Percentiles rank a stretch among this genome's conserved stretches.
phyloP scores from a whole-genome alignment of 306 rosid species.

The Oxytropis ochrocephala region DNA sequence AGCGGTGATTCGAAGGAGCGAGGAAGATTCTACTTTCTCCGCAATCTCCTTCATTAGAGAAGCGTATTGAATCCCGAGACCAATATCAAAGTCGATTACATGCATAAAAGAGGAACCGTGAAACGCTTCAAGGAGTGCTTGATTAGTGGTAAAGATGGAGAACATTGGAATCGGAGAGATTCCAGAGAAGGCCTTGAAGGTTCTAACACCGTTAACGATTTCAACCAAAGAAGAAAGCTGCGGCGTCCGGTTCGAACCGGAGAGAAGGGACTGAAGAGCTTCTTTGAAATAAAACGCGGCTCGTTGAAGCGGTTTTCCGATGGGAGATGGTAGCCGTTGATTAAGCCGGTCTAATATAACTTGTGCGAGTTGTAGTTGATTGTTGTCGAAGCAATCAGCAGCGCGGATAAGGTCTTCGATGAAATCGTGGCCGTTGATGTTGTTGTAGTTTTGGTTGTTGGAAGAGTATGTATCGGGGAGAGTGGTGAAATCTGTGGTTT shows the following conservation, averaged over 20 bases:
- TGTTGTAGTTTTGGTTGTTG: not conserved
- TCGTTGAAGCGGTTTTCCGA: slow-evolving; percentile 52
- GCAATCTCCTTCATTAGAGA: slow-evolving; percentile 78
- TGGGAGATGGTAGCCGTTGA: slow-evolving; percentile 43
- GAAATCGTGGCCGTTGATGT: slow-evolving; percentile 42
- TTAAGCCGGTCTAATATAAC: slow-evolving; percentile 73
- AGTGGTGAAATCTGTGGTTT: slow-evolving; percentile 33
- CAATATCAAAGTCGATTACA: slow-evolving; percentile 78
- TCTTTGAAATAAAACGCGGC: slow-evolving; percentile 74
- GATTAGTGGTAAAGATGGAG: slow-evolving; percentile 82
- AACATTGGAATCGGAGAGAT: slow-evolving; percentile 80
- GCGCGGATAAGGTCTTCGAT: slow-evolving; percentile 67
- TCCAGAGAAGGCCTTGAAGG: slow-evolving; percentile 62
- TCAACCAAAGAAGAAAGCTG: slow-evolving; percentile 55
- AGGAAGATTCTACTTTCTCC: slow-evolving; percentile 36
- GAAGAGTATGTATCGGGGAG: slow-evolving; percentile 37
- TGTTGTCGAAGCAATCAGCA: slow-evolving; percentile 74
- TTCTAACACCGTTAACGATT: slow-evolving; percentile 56
- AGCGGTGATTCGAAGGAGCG: slow-evolving; percentile 58
- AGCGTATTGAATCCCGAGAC: slow-evolving; percentile 78
- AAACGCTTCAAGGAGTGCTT: slow-evolving; percentile 71
- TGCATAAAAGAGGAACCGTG: slow-evolving; percentile 48
- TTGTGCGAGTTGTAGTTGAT: slow-evolving; percentile 51
- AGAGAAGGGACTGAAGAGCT: slow-evolving; percentile 66
- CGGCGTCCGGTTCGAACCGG: slow-evolving; percentile 42